Evolutionary conservation across 805 yeast species (phyloP), one percentile per base, ranked within the genome.

Genomic region (Lipomyces mesembrius): DNA sequence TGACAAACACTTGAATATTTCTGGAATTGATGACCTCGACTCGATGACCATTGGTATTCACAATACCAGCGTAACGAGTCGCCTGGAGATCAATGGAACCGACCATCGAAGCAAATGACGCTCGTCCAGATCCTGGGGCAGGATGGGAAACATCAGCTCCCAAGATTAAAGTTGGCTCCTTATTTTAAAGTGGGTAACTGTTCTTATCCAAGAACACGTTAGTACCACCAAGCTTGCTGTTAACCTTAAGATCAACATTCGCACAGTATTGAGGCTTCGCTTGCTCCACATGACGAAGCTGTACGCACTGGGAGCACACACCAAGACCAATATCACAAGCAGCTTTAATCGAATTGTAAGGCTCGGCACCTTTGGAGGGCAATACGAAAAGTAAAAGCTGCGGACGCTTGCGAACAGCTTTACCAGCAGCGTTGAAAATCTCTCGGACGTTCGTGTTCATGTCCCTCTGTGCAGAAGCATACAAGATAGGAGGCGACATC

Each of bases 121-220:
- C 57, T 4, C 62, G 51, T 20, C 39, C 59, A 54, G 70, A 61
- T 14, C 74, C 74, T 43, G 72, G 71, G 12, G 69, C 69, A 34
- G 74, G 74, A 37, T 77, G 79, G 1, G 78, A 72, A 39, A 77
- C 79, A 71, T 77, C 79, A 1, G 77, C 62, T 68, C 73, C 64
- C 69, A 72, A 34, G 39, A 72, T 56, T 37, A 77, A 71, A 25
- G 73, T 65, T n/a, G 78, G 77, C n/a, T 71, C 60, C 32, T 68
- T 67, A 27, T 70, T 67, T 39, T 60, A 57, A 39, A 69, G 64
- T 12, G 74, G 71, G 25, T 68, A 59, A 20, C 73, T 71, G 20
- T 59, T 57, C 3, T 66, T 61, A 27, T 71, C 68, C 39, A 76
- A 62, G 49, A 66, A 60, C 25, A 74, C 75, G 53, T 76, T 77